phyloP scores from a whole-genome alignment of 106 monocot genomes.

The Alisma plantagoaquatica region DNA sequence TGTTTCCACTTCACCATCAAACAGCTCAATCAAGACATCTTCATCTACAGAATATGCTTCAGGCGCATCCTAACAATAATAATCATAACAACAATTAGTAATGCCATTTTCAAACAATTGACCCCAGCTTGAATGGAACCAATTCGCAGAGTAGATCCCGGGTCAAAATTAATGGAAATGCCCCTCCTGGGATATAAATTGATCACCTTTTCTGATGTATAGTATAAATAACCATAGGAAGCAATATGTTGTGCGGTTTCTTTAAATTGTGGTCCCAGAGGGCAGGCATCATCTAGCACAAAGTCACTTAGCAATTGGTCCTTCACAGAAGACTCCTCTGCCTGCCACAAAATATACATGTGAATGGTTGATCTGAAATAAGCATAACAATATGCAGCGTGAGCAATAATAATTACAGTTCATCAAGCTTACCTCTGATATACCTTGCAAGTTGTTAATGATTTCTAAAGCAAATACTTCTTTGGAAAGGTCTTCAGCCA shows the following conservation, averaged over 20 bases:
- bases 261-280: constrained; percentile 51
- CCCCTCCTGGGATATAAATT: neutral
- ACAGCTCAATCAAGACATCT: constrained; percentile 49
- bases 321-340: constrained; percentile 34
- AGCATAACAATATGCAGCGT: neutral
- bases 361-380: neutral
- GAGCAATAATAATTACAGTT: too few species aligned
- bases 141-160: too few species aligned
- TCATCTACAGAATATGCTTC: constrained; percentile 43
- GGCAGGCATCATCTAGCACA: constrained; percentile 55
- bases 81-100: too few species aligned
- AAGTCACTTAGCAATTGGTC: constrained; percentile 53
- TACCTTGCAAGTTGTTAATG: constrained; percentile 34
- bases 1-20: constrained; percentile 29
- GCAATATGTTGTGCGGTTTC: constrained; percentile 24
- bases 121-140: too few species aligned
- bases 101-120: neutral
- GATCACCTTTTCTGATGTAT: constrained; percentile 22
- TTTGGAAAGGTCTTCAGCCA: constrained; percentile 30
- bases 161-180: too few species aligned
- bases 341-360: constrained; percentile 25
- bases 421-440: constrained; percentile 64
- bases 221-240: constrained; percentile 9
- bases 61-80: constrained; percentile 49
- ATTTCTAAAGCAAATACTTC: constrained; percentile 47